phyloP scores from a whole-genome alignment of 73 alveolate species.

The Breviolum minutum region DNA sequence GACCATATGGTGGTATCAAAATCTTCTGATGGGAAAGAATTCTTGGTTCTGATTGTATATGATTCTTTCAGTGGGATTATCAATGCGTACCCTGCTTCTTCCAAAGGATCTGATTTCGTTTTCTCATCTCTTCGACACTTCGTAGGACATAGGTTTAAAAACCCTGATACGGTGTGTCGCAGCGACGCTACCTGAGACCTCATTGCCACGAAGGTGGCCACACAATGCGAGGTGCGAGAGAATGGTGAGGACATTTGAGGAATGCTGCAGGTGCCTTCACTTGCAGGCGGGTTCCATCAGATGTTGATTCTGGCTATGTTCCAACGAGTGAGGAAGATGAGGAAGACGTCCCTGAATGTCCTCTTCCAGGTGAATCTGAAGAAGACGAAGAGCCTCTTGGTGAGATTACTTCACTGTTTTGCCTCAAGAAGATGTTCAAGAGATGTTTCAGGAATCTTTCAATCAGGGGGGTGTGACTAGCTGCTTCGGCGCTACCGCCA shows the following conservation, averaged over 20 bases:
- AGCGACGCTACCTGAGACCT: neutral
- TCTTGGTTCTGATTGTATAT: neutral
- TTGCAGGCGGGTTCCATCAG: neutral
- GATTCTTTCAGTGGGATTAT: neutral
- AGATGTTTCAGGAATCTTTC: no score
- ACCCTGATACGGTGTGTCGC: neutral
- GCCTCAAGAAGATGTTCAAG: no score
- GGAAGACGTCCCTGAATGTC: no score
- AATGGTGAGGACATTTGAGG: neutral
- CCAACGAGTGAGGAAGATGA: no score
- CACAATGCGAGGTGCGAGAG: neutral
- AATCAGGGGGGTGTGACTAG: no score
- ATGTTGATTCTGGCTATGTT: no score
- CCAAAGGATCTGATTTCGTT: neutral
- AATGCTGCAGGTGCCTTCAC: neutral
- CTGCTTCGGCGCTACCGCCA: no score
- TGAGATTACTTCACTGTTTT: no score
- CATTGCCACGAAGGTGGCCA: slow-evolving; percentile 18
- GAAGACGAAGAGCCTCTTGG: no score
- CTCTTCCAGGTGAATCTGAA: no score
- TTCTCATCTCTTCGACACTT: neutral
- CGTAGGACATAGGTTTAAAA: neutral
- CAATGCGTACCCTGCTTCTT: neutral
- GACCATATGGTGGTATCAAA: slow-evolving; percentile 2
- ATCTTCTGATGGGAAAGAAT: neutral